Evolutionary conservation across 345 rosid genomes (phyloP), one percentile per base, ranked within the genome.

Genomic region (Dimocarpus longan): DNA sequence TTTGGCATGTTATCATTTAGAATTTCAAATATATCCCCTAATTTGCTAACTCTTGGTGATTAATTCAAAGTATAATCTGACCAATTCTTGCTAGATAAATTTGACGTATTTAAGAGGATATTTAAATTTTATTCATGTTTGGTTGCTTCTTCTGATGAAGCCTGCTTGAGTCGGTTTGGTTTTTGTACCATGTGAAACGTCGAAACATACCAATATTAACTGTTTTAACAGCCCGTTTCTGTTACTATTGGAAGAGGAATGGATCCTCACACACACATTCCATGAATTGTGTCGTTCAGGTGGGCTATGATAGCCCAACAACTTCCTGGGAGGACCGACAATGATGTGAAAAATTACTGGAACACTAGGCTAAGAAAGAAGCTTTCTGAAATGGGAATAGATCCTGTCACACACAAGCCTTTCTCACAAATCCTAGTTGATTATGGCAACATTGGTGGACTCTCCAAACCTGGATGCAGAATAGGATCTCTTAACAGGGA

Each of bases 301-400:
- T 93, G 98, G 98, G 83, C 95, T 32, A 87, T 96, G 67, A 94
- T 94, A 77, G 99, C 99, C 66, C 97, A 93, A 74, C 98, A 90
- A 21, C 88, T 96, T 16, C 97, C 97, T 3, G 99, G 98, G 21
- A 90, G 97, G 86, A 94, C 97, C 43, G 98, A 94, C 81, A 93
- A 94, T 64, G 98, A 96, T 79, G 97, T 96, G 76, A 96, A 96
- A 70, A 96, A 93, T 79, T 87, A 91, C 85, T 93, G 99, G 98
- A 96, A 96, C 86, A 87, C 97, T 4, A 94, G 87, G 87, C 92
- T 94, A 37, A 89, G 87, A 84, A 94, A 94, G 88, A 96, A 91
- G 89, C 94, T 96, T 40, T 73, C 86, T n/a, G 94, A 91, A 62
- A 93, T 90, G 95, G 99, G 99, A 28, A 96, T 96, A 56, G 99